Conservation (phyloP, 257 asterid genomes). For the Avicennia marina region DNA sequence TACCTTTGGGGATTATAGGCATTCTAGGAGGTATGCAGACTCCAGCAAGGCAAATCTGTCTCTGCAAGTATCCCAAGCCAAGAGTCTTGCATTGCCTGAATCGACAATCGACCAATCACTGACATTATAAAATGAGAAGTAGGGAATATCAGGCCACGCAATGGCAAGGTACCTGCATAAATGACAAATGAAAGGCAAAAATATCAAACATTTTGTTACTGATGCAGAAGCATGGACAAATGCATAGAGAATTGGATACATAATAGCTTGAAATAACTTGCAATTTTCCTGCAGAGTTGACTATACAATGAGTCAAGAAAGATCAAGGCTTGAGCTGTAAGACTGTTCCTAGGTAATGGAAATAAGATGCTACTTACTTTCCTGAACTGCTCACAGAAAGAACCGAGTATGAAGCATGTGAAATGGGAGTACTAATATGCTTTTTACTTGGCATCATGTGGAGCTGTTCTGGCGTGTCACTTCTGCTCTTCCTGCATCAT, state of each 20-base stretch:
- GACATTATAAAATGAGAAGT: conserved; percentile 86
- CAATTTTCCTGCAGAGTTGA: conserved; percentile 1
- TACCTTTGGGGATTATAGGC: conserved; percentile 85
- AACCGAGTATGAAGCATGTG: conserved; percentile 93
- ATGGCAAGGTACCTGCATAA: conserved; percentile 80
- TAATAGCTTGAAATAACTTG: conserved; percentile 1
- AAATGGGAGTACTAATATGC: conserved; percentile 93
- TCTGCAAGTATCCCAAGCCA: conserved; percentile 95
- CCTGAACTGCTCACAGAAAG: conserved; percentile 99
- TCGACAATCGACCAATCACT: conserved; percentile 98
- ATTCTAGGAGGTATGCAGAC: conserved; percentile 85
- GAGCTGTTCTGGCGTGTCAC: conserved; percentile 87
- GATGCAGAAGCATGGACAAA: conserved; percentile 4
- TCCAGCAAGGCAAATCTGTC: conserved; percentile 92
- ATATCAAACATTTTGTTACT: conserved; percentile 3
- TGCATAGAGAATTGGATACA: no score
- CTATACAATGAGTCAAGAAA: not conserved
- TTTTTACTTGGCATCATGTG: conserved; percentile 82
- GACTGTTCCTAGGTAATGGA: conserved; percentile 3
- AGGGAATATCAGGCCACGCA: conserved; percentile 99
- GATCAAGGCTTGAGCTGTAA: conserved; percentile 5
- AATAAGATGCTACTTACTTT: conserved; percentile 60
- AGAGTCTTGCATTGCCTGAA: conserved; percentile 96
- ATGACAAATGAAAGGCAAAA: conserved; percentile 8
- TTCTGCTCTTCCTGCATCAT: conserved; percentile 82